Evolutionary conservation across 306 rosid species (phyloP).

Genomic region (Medicago truncatula): DNA sequence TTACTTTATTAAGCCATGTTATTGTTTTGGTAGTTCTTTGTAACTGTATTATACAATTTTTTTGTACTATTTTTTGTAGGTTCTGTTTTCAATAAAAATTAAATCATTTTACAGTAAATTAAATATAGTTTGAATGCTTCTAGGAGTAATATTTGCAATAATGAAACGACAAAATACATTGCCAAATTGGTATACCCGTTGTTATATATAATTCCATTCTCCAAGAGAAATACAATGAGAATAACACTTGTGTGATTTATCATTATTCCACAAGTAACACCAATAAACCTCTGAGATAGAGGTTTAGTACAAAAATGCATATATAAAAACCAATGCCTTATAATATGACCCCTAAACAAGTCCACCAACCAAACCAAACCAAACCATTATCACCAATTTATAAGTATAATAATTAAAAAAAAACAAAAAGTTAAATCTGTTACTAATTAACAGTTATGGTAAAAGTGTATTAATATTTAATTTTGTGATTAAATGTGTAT

Average conservation of each 20-base stretch:
- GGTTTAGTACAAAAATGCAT: constrained; percentile 56
- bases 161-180: not conserved
- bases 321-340: constrained; percentile 47
- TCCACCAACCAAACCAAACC: constrained; percentile 60
- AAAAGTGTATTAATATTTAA: constrained; percentile 41
- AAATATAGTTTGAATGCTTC: constrained; percentile 10
- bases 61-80: constrained; percentile 3
- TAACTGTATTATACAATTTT: constrained; percentile 17
- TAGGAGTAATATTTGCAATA: not conserved
- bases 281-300: constrained; percentile 53
- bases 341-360: constrained; percentile 55
- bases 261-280: constrained; percentile 58
- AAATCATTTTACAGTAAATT: not conserved
- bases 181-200: constrained; percentile 4
- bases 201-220: constrained; percentile 25
- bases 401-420: constrained; percentile 44
- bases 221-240: constrained; percentile 28
- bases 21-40: constrained; percentile 9
- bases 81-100: not conserved
- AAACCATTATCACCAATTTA: constrained; percentile 52
- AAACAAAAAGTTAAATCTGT: constrained; percentile 39
- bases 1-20: constrained; percentile 32
- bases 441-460: constrained; percentile 46
- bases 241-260: constrained; percentile 39
- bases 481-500: constrained; percentile 35